Conservation (phyloP, 345 rosid species). For the Noccaea caerulescens region DNA sequence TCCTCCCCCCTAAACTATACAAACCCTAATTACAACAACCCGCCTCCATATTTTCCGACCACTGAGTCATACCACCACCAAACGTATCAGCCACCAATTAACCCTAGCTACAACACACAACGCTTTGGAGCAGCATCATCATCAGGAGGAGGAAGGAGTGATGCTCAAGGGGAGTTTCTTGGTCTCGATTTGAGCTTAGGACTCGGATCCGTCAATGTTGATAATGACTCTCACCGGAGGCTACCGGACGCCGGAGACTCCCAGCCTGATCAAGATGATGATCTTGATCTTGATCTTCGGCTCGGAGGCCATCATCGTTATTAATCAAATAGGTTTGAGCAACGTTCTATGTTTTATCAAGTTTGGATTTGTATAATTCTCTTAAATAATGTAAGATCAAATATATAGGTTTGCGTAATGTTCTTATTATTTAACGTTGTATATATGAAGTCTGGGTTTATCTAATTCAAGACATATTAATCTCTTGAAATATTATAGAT, state of each 20-base stretch:
- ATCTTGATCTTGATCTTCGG: slow-evolving; percentile 87
- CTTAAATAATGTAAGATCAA: neutral
- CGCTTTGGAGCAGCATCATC: slow-evolving; percentile 29
- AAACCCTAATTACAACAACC: slow-evolving; percentile 25
- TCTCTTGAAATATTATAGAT: neutral
- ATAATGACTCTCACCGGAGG: slow-evolving; percentile 35
- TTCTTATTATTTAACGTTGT: neutral
- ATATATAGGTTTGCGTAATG: neutral
- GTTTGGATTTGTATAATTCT: slow-evolving; percentile 12
- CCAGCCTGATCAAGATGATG: slow-evolving; percentile 49
- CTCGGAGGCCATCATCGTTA: slow-evolving; percentile 56
- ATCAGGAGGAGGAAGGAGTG: neutral
- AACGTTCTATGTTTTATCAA: slow-evolving; percentile 13
- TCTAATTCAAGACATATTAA: neutral
- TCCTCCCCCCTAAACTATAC: slow-evolving; percentile 4
- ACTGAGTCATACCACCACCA: slow-evolving; percentile 30
- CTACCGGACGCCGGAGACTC: slow-evolving; percentile 28
- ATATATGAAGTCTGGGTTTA: neutral
- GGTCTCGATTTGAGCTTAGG: slow-evolving; percentile 64
- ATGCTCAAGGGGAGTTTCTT: slow-evolving; percentile 45
- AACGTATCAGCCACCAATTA: slow-evolving; percentile 27
- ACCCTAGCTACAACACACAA: slow-evolving; percentile 25
- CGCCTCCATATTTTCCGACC: slow-evolving; percentile 28
- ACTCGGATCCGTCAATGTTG: slow-evolving; percentile 41
- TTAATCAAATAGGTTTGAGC: slow-evolving; percentile 14